A percentile compares a stretch with the other conserved stretches of the same genome.
phyloP scores from a whole-genome alignment of 495 filamentous ascomycete species.

The Trichocladium uniseriatum region DNA sequence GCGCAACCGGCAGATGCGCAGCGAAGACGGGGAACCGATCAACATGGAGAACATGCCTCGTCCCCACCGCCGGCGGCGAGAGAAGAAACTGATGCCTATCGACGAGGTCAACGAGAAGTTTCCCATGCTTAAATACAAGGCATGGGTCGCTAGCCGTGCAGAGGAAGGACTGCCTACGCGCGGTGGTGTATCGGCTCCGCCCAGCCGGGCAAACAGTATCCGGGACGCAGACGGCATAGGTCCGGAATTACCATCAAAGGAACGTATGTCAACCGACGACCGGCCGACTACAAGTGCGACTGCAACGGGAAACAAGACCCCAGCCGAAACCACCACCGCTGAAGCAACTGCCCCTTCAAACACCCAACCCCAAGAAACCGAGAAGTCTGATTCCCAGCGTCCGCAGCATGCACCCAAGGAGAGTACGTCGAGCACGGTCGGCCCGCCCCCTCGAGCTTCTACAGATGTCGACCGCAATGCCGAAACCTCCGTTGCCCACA shows the following conservation, averaged over 20 bases:
- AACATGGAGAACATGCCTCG: slow-evolving; percentile 73
- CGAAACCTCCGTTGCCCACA: slow-evolving; percentile 14
- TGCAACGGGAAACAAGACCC: slow-evolving; percentile 11
- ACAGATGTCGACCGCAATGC: slow-evolving; percentile 13
- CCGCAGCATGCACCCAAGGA: slow-evolving; percentile 24
- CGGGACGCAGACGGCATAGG: slow-evolving; percentile 50
- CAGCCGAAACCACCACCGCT: not conserved
- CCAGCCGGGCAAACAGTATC: slow-evolving; percentile 58
- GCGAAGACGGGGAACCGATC: slow-evolving; percentile 82
- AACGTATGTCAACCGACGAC: slow-evolving; percentile 26
- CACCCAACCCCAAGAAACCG: not conserved
- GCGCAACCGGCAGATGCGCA: slow-evolving; percentile 68
- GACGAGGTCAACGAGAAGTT: slow-evolving; percentile 98
- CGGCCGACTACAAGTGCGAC: slow-evolving; percentile 23
- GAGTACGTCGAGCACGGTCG: slow-evolving; percentile 25
- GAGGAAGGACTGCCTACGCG: slow-evolving; percentile 72
- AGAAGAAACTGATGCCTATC: slow-evolving; percentile 98
- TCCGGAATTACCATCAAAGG: slow-evolving; percentile 34
- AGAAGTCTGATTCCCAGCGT: slow-evolving; percentile 18
- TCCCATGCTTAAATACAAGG: slow-evolving; percentile 90
- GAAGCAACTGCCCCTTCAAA: not conserved
- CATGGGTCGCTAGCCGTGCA: slow-evolving; percentile 78
- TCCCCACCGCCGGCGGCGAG: slow-evolving; percentile 68
- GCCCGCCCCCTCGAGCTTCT: slow-evolving; percentile 9
- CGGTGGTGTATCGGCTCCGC: slow-evolving; percentile 74